phyloP scores from a whole-genome alignment of 2,329 filamentous ascomycete genomes.

The Coniochaeta sp. region DNA sequence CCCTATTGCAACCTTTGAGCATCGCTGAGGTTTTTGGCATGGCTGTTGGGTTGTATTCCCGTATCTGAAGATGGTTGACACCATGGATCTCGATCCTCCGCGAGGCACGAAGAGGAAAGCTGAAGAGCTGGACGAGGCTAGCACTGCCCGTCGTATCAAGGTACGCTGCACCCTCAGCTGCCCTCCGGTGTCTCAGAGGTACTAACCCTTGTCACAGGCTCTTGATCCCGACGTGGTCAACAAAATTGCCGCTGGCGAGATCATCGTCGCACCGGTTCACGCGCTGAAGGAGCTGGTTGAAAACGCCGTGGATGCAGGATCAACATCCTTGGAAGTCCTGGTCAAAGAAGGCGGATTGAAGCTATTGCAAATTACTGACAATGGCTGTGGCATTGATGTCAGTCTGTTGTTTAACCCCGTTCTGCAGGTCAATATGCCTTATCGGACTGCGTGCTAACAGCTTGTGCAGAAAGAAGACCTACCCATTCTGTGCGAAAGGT shows the following conservation, averaged over 20 bases:
- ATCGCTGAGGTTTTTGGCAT: neutral
- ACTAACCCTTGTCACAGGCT: constrained; percentile 42
- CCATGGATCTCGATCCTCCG: constrained; percentile 26
- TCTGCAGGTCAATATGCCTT: neutral
- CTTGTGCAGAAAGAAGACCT: constrained; percentile 72
- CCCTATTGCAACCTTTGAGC: neutral
- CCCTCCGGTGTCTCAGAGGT: constrained; percentile 1
- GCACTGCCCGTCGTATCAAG: constrained; percentile 7
- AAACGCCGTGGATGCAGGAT: constrained; percentile 95
- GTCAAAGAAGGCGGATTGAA: constrained; percentile 95
- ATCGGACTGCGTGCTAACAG: neutral
- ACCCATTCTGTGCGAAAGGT: constrained; percentile 85
- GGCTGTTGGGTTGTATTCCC: neutral
- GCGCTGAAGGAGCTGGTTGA: constrained; percentile 95
- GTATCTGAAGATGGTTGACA: constrained; percentile 8
- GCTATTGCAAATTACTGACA: constrained; percentile 92
- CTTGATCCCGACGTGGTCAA: constrained; percentile 91
- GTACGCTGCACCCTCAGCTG: neutral
- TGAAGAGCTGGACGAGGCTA: constrained; percentile 1
- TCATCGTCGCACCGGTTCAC: constrained; percentile 94
- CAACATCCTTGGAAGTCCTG: constrained; percentile 81
- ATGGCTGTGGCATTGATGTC: constrained; percentile 91
- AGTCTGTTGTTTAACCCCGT: constrained; percentile 5
- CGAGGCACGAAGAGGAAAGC: constrained; percentile 23
- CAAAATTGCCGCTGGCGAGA: constrained; percentile 97